Evolutionary conservation across 1,139 yeast genomes (phyloP), one percentile per base, ranked within the genome.

Genomic region (Candida sp.): DNA sequence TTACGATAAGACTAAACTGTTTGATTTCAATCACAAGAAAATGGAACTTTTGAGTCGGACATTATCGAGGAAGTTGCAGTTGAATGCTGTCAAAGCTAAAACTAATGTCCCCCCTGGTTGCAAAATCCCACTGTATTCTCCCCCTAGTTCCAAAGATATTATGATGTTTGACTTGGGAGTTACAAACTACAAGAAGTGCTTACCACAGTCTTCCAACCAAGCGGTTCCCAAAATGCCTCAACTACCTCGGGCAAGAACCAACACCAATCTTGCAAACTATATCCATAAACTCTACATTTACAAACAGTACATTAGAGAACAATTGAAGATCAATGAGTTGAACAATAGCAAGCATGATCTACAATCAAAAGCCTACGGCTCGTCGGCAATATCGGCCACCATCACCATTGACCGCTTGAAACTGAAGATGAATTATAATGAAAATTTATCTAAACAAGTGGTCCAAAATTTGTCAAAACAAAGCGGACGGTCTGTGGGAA

Each of bases 181-280:
- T 25, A 19, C 15, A 4, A 15, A 15, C 21, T 7, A 29, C 21
- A 15, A 21, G 30, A 21, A 4, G 3, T 21, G 21, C 11, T n/a
- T 9, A 38, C 8, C 35, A 33, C 3, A 42, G 41, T 30, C 11
- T 9, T 12, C 33, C 5, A 30, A 5, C 19, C 5, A 5, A 5
- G 19, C n/a, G 5, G 11, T 30, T 12, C 39, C 39, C 12, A 7
- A 25, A 15, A 51, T 47, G 43, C 66, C 66, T 2, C 37, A 22
- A 19, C 15, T 53, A 11, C 66, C 66, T 1, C 22, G 12, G 5
- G 57, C 56, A 22, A 50, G 50, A 37, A 62, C 66, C 9, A 61
- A 60, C 42, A 62, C 66, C 23, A 50, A 52, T 30, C 44, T 61
- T 51, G 57, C 61, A 19, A 60, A 49, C 33, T 62, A 60, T 42